Evolutionary conservation across 805 yeast species (phyloP).

Genomic region (Sporopachydermia quercuum): DNA sequence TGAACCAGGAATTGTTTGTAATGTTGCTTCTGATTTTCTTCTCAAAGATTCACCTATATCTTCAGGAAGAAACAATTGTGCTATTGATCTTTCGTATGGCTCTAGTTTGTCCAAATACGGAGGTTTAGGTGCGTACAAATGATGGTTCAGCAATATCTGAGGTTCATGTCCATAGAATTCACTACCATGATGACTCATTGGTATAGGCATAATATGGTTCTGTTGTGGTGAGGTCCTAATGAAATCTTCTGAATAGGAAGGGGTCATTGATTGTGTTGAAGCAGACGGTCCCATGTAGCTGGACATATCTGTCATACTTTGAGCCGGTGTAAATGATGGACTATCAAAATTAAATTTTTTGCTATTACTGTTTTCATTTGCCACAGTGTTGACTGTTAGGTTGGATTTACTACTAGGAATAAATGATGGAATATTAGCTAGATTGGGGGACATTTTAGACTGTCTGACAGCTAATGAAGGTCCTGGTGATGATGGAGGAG

Average conservation of each 20-base stretch:
- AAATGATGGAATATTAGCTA: conserved; percentile 19
- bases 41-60: conserved; percentile 58
- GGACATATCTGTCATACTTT: conserved; percentile 2
- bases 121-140: conserved; percentile 80
- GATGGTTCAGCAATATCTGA: conserved; percentile 69
- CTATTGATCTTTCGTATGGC: conserved; percentile 58
- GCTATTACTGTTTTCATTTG: conserved; percentile 19
- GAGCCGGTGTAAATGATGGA: conserved; percentile 37
- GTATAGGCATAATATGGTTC: conserved; percentile 15
- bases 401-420: conserved; percentile 23
- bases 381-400: conserved; percentile 28
- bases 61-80: conserved; percentile 56
- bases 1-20: conserved; percentile 47
- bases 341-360: conserved; percentile 40
- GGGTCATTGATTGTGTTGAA: conserved; percentile 7
- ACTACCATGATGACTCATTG: conserved; percentile 8
- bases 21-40: conserved; percentile 64
- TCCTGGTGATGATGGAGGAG: conserved; percentile 3
- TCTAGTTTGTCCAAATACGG: conserved; percentile 50
- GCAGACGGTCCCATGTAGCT: conserved; percentile 4
- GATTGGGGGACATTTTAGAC: conserved; percentile 21
- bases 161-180: conserved; percentile 26
- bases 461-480: conserved; percentile 15
- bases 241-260: background rate
- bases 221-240: conserved; percentile 2